Base-by-base conservation (phyloP, 345 rosid species). In the Citrus inodora region DNA sequence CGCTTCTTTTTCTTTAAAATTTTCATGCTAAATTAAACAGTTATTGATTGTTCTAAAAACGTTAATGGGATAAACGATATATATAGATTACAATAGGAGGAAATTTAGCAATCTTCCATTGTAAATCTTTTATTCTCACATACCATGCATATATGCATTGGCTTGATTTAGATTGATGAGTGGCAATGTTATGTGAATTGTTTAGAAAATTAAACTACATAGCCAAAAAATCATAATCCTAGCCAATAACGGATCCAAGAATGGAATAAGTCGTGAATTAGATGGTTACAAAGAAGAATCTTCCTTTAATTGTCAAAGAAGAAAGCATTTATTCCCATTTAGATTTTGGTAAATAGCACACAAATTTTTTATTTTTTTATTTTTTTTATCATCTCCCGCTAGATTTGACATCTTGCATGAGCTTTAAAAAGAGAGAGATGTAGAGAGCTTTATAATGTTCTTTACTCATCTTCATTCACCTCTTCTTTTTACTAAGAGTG, bases 321-420 rank as follows among this genome's bases (percentile, higher is more conserved):
- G 95, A 81, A 94, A 94, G 95, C 86, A 92, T 90, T 70, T 84
- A 89, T 91, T 89, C 93, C 89, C 79, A 78, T 87, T 68, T 35
- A 9, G 67, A 66, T 27, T 80, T 80, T 65, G 84, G 82, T 76
- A 56, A 83, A 66, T 67, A 72, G 58, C 55, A 73, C 72, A 22
- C 65, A 69, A 79, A 30, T 71, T 73, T 48, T 22, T 17, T 37
- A 7, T 46, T 24, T 16, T 40, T 69, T n/a, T 1, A 24, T 7
- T 17, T 56, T 80, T 67, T 59, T 67, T 53, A 67, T 75, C 67
- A 73, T 74, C 80, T 37, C 75, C 73, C 76, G 14, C 76, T 65
- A 53, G 59, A 78, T 42, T 78, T 82, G 84, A 48, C 70, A 38
- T 69, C 67, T 78, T 78, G 64, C 83, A 61, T 48, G 76, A 55